Base-by-base conservation (phyloP, 306 rosid species). In the Begonia loranthoides region DNA sequence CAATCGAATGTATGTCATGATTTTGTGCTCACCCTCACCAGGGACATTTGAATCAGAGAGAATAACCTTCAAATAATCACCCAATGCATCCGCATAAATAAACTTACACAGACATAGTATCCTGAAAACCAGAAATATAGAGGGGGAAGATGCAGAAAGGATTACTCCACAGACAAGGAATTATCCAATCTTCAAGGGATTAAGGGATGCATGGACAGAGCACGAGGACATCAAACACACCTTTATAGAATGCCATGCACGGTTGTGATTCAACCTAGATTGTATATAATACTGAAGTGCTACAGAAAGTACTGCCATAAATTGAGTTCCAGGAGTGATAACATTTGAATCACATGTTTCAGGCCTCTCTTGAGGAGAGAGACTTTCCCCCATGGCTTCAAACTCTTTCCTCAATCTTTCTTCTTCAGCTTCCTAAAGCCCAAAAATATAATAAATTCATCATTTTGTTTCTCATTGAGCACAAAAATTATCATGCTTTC, bases 271-370 rank as follows among this genome's bases (percentile, higher is more conserved):
- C 67, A 92, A 56, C 69, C 99, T 76, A 48, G 83, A 87, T 76
- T 92, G 99, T 60, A 83, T 15, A 65, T 86, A 92, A 71, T 92
- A 92, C 79, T 92, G 96, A 69, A 92, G 73, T 41, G 96, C 94
- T 56, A 87, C 49, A 1, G 99, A 86, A 54, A 92, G 46, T 65
- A 83, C 99, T 69, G 64, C 87, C 99, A 92, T 92, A 66, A 92
- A 86, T 56, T 81, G 88, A 69, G 99, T 92, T 76, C 99, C 96
- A 9, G 99, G 99, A 15, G 99, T 92, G 58, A 86, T 92, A 45
- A 92, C 87, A 83, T 92, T 92, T 9, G 96, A 92, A 80, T 92
- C 96, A 51, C 73, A 81, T 63, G 58, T 56, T 66, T 83, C 87
- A 0, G 87, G 79, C 52, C 67, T 70, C 51, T 63, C 73, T 66